Evolutionary conservation across 2,329 filamentous ascomycete species (phyloP), one percentile per base, ranked within the genome.

Genomic region (Parastagonospora avenae): DNA sequence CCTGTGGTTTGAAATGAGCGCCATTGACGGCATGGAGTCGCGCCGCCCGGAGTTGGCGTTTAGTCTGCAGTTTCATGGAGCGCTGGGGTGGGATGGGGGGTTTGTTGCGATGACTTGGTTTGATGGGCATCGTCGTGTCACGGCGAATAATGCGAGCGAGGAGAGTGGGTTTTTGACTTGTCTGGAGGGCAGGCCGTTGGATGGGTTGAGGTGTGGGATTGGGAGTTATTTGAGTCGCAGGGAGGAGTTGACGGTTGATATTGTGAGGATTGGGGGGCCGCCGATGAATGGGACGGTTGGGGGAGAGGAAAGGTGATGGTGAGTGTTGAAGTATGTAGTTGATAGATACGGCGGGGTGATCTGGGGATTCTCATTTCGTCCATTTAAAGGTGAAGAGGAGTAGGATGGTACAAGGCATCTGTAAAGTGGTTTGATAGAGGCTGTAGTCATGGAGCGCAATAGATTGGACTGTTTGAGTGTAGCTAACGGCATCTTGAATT

Each of bases 171-270:
- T 57, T 33, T 47, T 64, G 0, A 63, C 56, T 2, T 63, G 62
- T 28, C 29, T 63, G 2, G 31, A 30, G 1, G 59, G 60, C 2
- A 15, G 40, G 29, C 62, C 60, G 2, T 48, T 54, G 0, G 60
- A 63, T 48, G 60, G 59, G 2, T 6, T 64, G 37, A 43, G 56
- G 8, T 64, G 62, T 31, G 24, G 45, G 4, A 40, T 62, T n/a
- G 40, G 39, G 11, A 49, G 58, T 1, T 30, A 39, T 14, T 31
- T 63, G 49, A 64, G 60, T 33, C 42, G 46, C 8, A 12, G 30
- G 2, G 42, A 44, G n/a, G 47, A 55, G 5, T 29, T 57, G 15
- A 38, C 51, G 16, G 31, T 52, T 15, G 33, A 37, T 32, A 38
- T 36, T 14, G 43, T 36, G 38, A 41, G 28, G 24, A 28, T 42